A percentile compares a stretch with the other conserved stretches of the same genome.
These are phyloP conservation scores for Cyberlindnera sargentensis DNA, from an alignment of 805 yeast species.

Conservation along the genomic window DNA sequence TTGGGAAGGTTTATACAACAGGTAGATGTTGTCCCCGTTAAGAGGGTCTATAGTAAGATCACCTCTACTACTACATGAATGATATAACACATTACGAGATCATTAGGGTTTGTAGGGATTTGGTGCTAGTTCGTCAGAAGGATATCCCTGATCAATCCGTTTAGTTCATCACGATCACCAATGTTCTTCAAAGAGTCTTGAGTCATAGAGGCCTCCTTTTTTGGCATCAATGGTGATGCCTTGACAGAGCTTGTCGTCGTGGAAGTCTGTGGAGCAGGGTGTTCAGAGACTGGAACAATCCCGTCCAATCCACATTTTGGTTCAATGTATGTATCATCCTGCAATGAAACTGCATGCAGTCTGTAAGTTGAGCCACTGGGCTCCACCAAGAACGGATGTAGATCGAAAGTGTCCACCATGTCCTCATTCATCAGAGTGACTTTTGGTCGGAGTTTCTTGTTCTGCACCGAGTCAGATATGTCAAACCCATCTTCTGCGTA, in stretches of 20 bases:
- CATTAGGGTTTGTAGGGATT: not conserved
- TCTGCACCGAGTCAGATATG: conserved; percentile 3
- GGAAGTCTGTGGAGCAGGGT: conserved; percentile 1
- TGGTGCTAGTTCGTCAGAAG: conserved; percentile 11
- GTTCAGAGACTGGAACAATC: too few species aligned
- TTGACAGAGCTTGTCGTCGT: conserved; percentile 2
- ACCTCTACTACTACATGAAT: not conserved
- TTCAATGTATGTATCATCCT: conserved; percentile 39
- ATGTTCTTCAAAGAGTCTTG: conserved; percentile 26
- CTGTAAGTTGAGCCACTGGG: conserved; percentile 55
- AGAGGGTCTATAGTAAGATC: conserved; percentile 11
- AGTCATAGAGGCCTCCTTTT: conserved; percentile 4
- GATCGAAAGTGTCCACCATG: conserved; percentile 52
- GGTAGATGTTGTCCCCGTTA: conserved; percentile 11
- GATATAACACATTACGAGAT: not conserved
- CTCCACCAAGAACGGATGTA: conserved; percentile 62
- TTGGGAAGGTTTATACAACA: conserved; percentile 7
- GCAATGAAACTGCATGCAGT: conserved; percentile 40
- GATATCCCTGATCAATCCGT: conserved; percentile 65
- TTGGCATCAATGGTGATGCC: conserved; percentile 7
- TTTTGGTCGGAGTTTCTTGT: conserved; percentile 8
- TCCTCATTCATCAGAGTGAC: conserved; percentile 58
- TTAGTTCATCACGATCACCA: conserved; percentile 61
- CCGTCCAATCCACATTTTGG: conserved; percentile 2
- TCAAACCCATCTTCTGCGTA: conserved; percentile 14